phyloP scores from a whole-genome alignment of 2,329 filamentous ascomycete genomes.

The Camillea tinctor region DNA sequence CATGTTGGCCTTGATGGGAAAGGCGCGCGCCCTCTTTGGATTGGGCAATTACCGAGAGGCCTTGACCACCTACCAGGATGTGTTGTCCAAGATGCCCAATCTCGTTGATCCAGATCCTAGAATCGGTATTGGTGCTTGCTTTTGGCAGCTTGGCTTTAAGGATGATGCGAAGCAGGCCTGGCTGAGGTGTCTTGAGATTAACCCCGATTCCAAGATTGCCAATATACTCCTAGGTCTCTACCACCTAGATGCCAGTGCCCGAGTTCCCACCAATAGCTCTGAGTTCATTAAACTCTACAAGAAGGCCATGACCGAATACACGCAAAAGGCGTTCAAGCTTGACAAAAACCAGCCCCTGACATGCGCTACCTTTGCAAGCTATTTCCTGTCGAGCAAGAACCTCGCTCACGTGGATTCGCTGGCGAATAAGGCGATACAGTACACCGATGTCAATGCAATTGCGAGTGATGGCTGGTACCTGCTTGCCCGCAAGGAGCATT shows the following conservation, averaged over 20 bases:
- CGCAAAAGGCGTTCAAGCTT: conserved; percentile 88
- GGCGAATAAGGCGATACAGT: conserved; percentile 89
- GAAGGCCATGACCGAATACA: conserved; percentile 91
- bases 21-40: conserved; percentile 82
- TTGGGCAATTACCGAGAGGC: conserved; percentile 84
- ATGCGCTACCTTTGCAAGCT: conserved; percentile 84
- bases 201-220: conserved; percentile 80
- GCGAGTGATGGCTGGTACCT: conserved; percentile 98
- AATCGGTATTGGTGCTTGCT: conserved; percentile 93
- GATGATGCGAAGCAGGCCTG: conserved; percentile 88
- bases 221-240: conserved; percentile 88
- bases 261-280: conserved; percentile 78
- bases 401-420: conserved; percentile 81
- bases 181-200: conserved; percentile 81
- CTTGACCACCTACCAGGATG: conserved; percentile 81
- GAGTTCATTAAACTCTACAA: conserved; percentile 85
- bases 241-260: conserved; percentile 82
- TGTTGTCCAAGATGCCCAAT: conserved; percentile 80
- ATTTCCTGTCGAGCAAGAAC: conserved; percentile 82
- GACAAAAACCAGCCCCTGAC: conserved; percentile 89
- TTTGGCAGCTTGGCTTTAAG: conserved; percentile 95
- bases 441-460: conserved; percentile 93
- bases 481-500: conserved; percentile 87
- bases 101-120: conserved; percentile 91
- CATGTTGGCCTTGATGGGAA: conserved; percentile 88